Evolutionary conservation across 352 stramenopile genomes (phyloP).

Genomic region (Globisporangium camurandrum): DNA sequence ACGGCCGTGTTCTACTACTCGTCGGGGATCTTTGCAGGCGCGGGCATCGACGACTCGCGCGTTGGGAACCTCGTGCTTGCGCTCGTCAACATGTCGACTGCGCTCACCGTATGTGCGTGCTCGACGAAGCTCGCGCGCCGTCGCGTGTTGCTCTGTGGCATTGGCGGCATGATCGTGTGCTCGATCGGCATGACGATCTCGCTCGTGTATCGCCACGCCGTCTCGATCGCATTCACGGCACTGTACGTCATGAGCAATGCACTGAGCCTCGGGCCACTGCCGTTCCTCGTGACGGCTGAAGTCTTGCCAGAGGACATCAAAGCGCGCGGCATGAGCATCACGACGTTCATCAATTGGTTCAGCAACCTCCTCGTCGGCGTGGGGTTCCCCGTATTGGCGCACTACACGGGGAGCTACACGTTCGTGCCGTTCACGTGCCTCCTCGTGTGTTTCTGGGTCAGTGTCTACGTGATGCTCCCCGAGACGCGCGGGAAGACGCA

Average conservation of each 20-base stretch:
- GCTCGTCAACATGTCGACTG: constrained; percentile 19
- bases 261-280: constrained; percentile 27
- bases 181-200: constrained; percentile 25
- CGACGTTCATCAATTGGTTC: constrained; percentile 30
- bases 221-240: constrained; percentile 20
- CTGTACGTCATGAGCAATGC: constrained; percentile 30
- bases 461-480: constrained; percentile 25
- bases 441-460: constrained; percentile 26
- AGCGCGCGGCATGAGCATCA: constrained; percentile 24
- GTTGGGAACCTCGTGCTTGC: constrained; percentile 24
- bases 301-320: constrained; percentile 36
- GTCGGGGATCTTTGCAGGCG: constrained; percentile 24
- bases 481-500: constrained; percentile 31
- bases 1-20: constrained; percentile 41
- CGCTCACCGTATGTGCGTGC: constrained; percentile 18
- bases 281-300: constrained; percentile 30
- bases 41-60: constrained; percentile 30
- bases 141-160: constrained; percentile 18
- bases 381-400: constrained; percentile 22
- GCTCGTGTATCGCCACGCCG: constrained; percentile 18
- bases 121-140: constrained; percentile 27
- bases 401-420: constrained; percentile 23
- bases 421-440: constrained; percentile 31
- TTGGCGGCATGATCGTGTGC: constrained; percentile 27
- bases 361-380: constrained; percentile 29